Percentiles rank a stretch among this genome's conserved stretches.
Evolutionary conservation across 176 grass and related monocot species (phyloP).

Genomic region (Coix lacrymajobi): DNA sequence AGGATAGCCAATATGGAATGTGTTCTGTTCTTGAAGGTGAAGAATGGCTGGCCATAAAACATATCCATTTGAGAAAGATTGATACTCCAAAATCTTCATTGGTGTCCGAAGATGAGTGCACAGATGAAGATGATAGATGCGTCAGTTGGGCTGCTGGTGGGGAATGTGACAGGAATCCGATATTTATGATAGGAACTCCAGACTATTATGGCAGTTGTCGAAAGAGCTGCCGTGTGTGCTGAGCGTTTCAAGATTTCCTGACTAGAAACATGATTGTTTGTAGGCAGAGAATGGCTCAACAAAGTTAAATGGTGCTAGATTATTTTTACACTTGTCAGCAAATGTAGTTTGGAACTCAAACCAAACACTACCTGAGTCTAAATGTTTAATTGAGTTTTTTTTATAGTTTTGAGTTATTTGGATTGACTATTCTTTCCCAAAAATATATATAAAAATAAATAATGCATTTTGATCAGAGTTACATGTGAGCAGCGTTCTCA

Average conservation of each 20-base stretch:
- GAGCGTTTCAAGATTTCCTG: conserved; percentile 11
- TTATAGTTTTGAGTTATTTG: neutral
- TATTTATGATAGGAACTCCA: conserved; percentile 72
- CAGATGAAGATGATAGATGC: conserved; percentile 72
- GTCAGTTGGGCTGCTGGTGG: conserved; percentile 51
- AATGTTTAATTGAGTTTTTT: neutral
- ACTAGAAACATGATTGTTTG: conserved; percentile 15
- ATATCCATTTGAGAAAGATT: conserved; percentile 37
- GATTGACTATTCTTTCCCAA: neutral
- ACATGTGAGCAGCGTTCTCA: neutral
- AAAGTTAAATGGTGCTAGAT: neutral
- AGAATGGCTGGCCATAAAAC: conserved; percentile 66
- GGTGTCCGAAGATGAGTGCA: conserved; percentile 42
- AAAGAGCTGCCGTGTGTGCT: conserved; percentile 71
- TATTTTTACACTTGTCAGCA: neutral
- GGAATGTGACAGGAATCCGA: conserved; percentile 69
- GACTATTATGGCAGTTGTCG: conserved; percentile 87
- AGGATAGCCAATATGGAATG: conserved; percentile 35
- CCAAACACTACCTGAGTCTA: neutral
- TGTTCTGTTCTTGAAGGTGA: conserved; percentile 53
- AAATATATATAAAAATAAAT: neutral
- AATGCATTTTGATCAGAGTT: neutral
- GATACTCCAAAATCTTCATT: conserved; percentile 23
- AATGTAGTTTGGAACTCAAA: neutral
- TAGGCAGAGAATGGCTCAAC: conserved; percentile 4